A percentile compares a stretch with the other conserved stretches of the same genome.
These are phyloP conservation scores for Pelargonium fulgidum DNA, from an alignment of 441 rosid genomes.

Conservation along the genomic window DNA sequence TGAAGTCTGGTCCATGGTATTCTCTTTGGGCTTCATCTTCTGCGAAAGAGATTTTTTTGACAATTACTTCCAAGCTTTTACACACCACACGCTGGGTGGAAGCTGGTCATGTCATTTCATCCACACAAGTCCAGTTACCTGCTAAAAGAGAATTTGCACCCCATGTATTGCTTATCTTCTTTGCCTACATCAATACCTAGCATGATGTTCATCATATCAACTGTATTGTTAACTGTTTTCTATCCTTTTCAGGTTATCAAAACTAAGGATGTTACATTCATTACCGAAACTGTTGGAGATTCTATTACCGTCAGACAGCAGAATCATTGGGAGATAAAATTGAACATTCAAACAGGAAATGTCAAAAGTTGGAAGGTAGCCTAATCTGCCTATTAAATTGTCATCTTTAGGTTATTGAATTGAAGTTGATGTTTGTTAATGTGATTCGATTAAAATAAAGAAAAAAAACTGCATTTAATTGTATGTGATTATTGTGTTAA, in stretches of 20 bases:
- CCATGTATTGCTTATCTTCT: conserved; percentile 41
- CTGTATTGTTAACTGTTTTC: conserved; percentile 11
- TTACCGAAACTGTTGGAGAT: conserved; percentile 48
- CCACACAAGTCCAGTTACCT: conserved; percentile 71
- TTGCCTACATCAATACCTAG: background rate
- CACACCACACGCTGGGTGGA: conserved; percentile 69
- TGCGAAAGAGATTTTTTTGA: conserved; percentile 61
- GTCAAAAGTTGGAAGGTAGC: conserved; percentile 84
- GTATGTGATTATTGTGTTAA: background rate
- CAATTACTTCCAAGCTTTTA: conserved; percentile 48
- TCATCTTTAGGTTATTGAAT: conserved; percentile 1
- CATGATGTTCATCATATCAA: background rate
- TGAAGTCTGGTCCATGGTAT: conserved; percentile 82
- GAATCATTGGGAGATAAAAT: conserved; percentile 62
- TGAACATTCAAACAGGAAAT: conserved; percentile 51
- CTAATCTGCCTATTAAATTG: conserved; percentile 15
- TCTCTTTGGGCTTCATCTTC: conserved; percentile 54
- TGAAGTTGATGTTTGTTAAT: background rate
- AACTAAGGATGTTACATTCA: conserved; percentile 34
- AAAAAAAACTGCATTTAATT: background rate
- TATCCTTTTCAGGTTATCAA: conserved; percentile 45
- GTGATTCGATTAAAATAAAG: background rate
- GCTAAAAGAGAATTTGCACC: conserved; percentile 45
- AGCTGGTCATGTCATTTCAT: conserved; percentile 72
- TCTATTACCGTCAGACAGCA: conserved; percentile 44